phyloP scores from a whole-genome alignment of 352 stramenopile genomes.

The Globisporangium middletonii region DNA sequence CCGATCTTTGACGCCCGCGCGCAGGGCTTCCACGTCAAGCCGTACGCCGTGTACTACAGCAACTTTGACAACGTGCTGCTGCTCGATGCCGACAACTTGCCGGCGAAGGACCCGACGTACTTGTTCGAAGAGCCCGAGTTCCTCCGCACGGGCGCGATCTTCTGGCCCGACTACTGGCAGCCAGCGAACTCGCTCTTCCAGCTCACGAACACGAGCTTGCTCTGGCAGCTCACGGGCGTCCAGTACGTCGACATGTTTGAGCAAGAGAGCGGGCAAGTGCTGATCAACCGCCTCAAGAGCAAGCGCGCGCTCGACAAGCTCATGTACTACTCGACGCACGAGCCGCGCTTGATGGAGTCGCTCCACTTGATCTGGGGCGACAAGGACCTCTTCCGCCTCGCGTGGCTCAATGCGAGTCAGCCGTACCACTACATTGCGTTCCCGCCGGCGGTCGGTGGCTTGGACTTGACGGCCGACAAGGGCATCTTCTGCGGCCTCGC shows the following conservation, averaged over 20 bases:
- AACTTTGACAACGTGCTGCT: constrained; percentile 82
- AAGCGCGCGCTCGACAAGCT: constrained; percentile 76
- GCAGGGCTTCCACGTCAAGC: constrained; percentile 79
- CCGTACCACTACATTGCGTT: constrained; percentile 76
- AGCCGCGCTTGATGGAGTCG: constrained; percentile 59
- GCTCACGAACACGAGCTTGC: constrained; percentile 57
- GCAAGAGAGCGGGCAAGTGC: constrained; percentile 81
- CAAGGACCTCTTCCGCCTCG: constrained; percentile 82
- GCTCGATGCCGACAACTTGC: constrained; percentile 79
- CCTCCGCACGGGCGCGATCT: constrained; percentile 65
- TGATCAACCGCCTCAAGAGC: constrained; percentile 76
- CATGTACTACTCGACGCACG: constrained; percentile 81
- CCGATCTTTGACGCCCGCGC: constrained; percentile 74
- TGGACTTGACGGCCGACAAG: constrained; percentile 59
- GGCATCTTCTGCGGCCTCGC: constrained; percentile 76
- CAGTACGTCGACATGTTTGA: constrained; percentile 79
- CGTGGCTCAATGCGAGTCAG: constrained; percentile 72
- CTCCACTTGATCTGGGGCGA: constrained; percentile 83
- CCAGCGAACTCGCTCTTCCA: constrained; percentile 79
- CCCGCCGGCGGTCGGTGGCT: constrained; percentile 64
- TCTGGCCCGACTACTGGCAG: constrained; percentile 85
- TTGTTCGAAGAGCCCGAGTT: constrained; percentile 81
- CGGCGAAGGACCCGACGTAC: constrained; percentile 76
- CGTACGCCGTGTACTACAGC: constrained; percentile 83
- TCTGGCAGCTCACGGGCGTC: constrained; percentile 77